These are phyloP conservation scores for Aegle marmelos DNA, from an alignment of 345 rosid genomes.

Conservation along the genomic window DNA sequence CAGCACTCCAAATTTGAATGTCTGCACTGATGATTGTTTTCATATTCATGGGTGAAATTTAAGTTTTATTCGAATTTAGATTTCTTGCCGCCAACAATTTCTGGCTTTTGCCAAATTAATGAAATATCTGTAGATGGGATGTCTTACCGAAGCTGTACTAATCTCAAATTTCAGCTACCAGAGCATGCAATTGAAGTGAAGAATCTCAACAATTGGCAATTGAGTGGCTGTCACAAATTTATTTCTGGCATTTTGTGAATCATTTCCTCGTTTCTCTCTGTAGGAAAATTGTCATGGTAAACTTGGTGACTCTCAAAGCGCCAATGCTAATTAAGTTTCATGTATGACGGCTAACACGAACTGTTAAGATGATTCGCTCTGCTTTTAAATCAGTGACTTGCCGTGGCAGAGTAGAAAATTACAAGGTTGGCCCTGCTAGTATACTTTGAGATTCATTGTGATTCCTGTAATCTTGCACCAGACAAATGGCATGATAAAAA, in stretches of 20 bases:
- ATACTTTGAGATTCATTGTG: background rate
- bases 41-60: background rate
- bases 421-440: too few species aligned
- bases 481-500: background rate
- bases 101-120: background rate
- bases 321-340: too few species aligned
- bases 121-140: background rate
- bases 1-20: too few species aligned
- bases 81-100: background rate
- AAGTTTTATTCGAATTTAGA: background rate
- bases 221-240: too few species aligned
- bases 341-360: background rate
- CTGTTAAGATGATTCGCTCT: background rate
- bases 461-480: background rate
- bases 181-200: too few species aligned
- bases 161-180: too few species aligned
- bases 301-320: background rate
- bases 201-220: too few species aligned
- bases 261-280: too few species aligned
- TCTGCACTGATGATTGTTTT: too few species aligned
- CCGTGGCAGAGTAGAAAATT: background rate
- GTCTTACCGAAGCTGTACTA: too few species aligned
- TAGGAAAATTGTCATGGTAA: too few species aligned
- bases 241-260: background rate
- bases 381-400: background rate